Conservation (phyloP, 345 rosid genomes). For the Eucalyptus cladocalyx region DNA sequence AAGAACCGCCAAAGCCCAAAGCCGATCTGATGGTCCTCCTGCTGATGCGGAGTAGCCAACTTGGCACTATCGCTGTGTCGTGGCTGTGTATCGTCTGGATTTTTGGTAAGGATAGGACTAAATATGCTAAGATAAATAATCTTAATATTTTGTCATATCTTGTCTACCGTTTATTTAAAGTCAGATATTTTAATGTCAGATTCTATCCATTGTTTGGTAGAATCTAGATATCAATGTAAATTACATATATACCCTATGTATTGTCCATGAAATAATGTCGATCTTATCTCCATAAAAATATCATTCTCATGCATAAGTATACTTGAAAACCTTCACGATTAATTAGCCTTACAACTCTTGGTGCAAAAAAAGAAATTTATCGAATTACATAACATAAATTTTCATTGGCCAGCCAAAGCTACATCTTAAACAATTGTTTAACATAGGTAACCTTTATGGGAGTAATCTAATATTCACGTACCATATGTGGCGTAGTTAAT, state of each 20-base stretch:
- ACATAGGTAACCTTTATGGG: neutral
- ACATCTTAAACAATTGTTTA: neutral
- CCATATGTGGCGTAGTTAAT: neutral
- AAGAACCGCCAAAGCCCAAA: neutral
- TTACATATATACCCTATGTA: neutral
- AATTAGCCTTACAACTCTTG: neutral
- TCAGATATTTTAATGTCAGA: neutral
- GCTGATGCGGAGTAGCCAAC: neutral
- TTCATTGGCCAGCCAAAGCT: neutral
- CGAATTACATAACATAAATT: neutral
- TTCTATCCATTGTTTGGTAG: neutral
- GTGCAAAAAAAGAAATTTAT: neutral
- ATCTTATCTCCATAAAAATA: neutral
- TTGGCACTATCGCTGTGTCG: neutral
- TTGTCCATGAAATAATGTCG: neutral
- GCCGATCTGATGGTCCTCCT: neutral
- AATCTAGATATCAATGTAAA: neutral
- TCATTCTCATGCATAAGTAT: neutral
- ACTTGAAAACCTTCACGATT: neutral
- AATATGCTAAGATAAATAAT: accelerated
- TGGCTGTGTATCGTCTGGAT: too few relatives aligned
- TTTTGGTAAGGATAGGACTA: accelerated
- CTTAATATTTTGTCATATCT: neutral
- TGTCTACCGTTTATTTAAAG: neutral
- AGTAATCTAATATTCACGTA: neutral